A percentile compares a stretch with the other conserved stretches of the same genome.
Conservation (phyloP, 495 filamentous ascomycete genomes). For the Pyrenula massariospora region DNA sequence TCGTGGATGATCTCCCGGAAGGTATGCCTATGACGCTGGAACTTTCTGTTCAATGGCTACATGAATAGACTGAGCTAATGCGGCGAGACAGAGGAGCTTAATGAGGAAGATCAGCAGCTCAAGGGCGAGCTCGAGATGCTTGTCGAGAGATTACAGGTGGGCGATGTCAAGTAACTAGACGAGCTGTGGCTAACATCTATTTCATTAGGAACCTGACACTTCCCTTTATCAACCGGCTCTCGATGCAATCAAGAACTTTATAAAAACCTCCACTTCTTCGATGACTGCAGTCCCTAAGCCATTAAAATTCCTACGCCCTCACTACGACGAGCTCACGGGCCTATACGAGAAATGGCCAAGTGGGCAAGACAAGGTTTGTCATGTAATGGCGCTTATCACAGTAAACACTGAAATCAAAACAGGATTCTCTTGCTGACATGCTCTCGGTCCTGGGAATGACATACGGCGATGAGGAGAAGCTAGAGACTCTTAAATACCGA, state of each 20-base stretch:
- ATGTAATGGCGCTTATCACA: neutral
- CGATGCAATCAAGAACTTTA: slow-evolving; percentile 90
- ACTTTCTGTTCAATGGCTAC: slow-evolving; percentile 1
- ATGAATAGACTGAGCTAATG: neutral
- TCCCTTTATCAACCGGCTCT: slow-evolving; percentile 84
- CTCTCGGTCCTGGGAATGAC: slow-evolving; percentile 98
- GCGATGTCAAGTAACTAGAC: slow-evolving; percentile 7
- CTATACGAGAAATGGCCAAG: slow-evolving; percentile 80
- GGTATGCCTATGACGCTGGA: slow-evolving; percentile 23
- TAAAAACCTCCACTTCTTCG: slow-evolving; percentile 96
- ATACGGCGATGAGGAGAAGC: slow-evolving; percentile 88
- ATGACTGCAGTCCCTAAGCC: slow-evolving; percentile 99
- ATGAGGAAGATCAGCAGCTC: slow-evolving; percentile 93
- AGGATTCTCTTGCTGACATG: slow-evolving; percentile 84
- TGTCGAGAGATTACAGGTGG: slow-evolving; percentile 84
- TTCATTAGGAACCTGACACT: slow-evolving; percentile 65
- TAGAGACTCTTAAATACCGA: slow-evolving; percentile 92
- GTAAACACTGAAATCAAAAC: slow-evolving; percentile 4
- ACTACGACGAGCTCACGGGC: slow-evolving; percentile 77
- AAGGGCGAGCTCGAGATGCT: slow-evolving; percentile 98
- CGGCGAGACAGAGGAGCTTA: slow-evolving; percentile 63
- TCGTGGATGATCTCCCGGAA: slow-evolving; percentile 54
- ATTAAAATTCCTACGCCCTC: slow-evolving; percentile 91
- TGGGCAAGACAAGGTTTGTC: slow-evolving; percentile 64
- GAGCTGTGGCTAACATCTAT: slow-evolving; percentile 6